Evolutionary conservation across 1,139 yeast genomes (phyloP), one percentile per base, ranked within the genome.

Genomic region (Trichomonascaceae sp.): DNA sequence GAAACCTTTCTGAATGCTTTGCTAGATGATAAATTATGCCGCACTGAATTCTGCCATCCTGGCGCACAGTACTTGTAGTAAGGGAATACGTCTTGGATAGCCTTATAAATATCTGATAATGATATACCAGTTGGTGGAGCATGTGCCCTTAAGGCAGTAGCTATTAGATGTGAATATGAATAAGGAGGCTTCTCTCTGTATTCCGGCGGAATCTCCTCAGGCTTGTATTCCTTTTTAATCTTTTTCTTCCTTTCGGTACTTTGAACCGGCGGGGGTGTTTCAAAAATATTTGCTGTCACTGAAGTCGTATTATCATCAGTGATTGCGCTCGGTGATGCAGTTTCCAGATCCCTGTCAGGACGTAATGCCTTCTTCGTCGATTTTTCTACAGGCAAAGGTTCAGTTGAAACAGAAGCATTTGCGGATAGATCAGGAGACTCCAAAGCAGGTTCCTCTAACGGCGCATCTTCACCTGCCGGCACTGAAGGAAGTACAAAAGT

Each of bases 31-130:
- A 93, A 76, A 63, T 89, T 90, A 71, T 93, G 99, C 49, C 95
- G 80, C 15, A 93, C 95, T 0, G 95, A 82, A 65, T 88, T 85
- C 71, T 93, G 99, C 99, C 99, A 93, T 1, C 98, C 98, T 68
- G 90, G 96, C 1, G 95, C 90, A 65, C 97, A 90, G 70, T 88
- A 93, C 65, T 85, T 81, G 70, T 88, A 93, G 70, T 87, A 93
- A 1, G 98, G 99, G 68, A 87, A 91, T 10, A 86, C 72, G 45
- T 88, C 96, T 66, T 87, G 87, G 52, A 93, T 88, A 1, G 90
- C 88, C 54, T 86, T 87, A 67, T 88, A 85, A 47, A 93, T 88
- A 61, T 90, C 97, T 12, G 88, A 82, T 50, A 93, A 72, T 0
- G 96, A 85, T 79, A 89, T 80, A 17, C 96, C 96, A 48, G 80